Percentiles rank a stretch among this genome's conserved stretches.
Evolutionary conservation across 345 rosid genomes (phyloP).

Genomic region (Moringa oleifera): DNA sequence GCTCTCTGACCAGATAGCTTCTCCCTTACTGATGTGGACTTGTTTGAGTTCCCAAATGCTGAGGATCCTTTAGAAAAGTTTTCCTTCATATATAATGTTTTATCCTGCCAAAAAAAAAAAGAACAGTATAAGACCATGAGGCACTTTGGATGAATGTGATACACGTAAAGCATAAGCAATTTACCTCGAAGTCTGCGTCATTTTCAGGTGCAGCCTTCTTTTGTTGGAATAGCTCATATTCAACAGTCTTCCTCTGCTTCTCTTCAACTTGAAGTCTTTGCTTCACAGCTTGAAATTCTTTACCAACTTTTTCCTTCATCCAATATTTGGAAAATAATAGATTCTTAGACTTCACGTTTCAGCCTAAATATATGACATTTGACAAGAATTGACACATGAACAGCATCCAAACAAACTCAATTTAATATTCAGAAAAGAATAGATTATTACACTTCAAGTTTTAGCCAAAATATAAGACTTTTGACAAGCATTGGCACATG

Average conservation of each 20-base stretch:
- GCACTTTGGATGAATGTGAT: conserved; percentile 1
- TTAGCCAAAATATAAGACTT: background rate
- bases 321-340: conserved; percentile 1
- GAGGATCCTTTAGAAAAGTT: conserved; percentile 42
- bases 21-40: conserved; percentile 53
- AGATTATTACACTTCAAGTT: background rate
- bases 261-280: conserved; percentile 66
- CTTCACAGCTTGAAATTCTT: conserved; percentile 49
- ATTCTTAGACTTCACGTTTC: background rate
- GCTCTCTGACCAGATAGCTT: conserved; percentile 68
- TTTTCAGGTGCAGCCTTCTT: conserved; percentile 52
- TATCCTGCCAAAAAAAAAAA: conserved; percentile 34
- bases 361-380: background rate
- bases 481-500: background rate
- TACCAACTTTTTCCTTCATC: conserved; percentile 48
- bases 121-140: conserved; percentile 12
- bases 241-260: conserved; percentile 57
- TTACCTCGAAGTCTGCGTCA: conserved; percentile 51
- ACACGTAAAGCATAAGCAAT: conserved; percentile 4
- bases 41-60: conserved; percentile 33
- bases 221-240: conserved; percentile 53
- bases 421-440: background rate
- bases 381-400: too few relatives aligned
- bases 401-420: too few relatives aligned
- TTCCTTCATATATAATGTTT: conserved; percentile 45